Base-by-base conservation (phyloP, 345 rosid species). In the Rhizophora apiculata region DNA sequence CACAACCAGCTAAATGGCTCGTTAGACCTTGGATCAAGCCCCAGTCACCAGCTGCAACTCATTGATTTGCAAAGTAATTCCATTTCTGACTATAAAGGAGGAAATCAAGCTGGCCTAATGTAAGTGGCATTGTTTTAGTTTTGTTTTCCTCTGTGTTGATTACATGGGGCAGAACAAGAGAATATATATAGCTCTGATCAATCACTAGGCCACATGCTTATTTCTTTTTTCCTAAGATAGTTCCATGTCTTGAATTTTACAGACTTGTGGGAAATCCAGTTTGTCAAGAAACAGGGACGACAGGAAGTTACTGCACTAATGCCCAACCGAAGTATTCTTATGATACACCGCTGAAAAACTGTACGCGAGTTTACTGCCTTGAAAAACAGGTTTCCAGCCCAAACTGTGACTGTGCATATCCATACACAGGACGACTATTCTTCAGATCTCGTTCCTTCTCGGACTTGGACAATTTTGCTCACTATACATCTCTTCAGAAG, bases 371-470 rank as follows among this genome's bases (percentile, higher is more conserved):
- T 27, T 21, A 68, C 6, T 90, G 97, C 77, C 36, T 39, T 52
- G 43, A 69, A 1, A 76, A 60, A 63, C 79, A 68, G 78, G 67
- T 34, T 73, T 74, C 94, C 24, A 90, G 89, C 79, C 86, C 96
- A 36, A 64, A 46, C 21, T 95, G 99, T 62, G 56, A 52, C 15
- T 95, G 99, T 65, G 83, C 85, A 8, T 64, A 79, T 78, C 89
- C 99, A 29, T 82, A 83, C 78, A 84, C 62, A 13, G 99, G 99
- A 75, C 73, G 68, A 34, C 56, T 95, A 65, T 1, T 6, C 39
- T 87, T 95, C 81, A 85, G 91, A 55, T 82, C 91, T 69, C 79
- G 88, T 79, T 74, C 85, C 11, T 92, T 92, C 83, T 89, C 97
- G 46, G 79, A 80, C 81, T 72, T 85, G 55, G 72, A 21, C 72